These are phyloP conservation scores for Ophiocordyceps sinensis DNA, from an alignment of 2,329 filamentous ascomycete species.

Conservation along the genomic window DNA sequence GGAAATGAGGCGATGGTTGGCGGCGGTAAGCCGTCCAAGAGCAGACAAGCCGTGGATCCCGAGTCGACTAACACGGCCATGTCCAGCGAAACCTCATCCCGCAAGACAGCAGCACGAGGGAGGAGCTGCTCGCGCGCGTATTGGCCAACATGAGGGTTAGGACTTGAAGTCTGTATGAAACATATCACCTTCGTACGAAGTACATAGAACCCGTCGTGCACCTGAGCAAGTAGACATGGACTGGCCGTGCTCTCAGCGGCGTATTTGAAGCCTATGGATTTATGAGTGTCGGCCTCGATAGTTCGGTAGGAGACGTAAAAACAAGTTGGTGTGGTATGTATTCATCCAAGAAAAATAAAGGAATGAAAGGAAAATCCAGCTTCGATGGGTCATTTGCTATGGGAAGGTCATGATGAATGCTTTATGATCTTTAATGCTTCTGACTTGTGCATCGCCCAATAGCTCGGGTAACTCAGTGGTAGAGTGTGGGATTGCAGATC, in stretches of 20 bases:
- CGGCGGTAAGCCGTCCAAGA: conserved; percentile 44
- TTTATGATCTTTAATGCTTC: too few species aligned
- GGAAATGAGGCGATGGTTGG: conserved; percentile 70
- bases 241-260: too few species aligned
- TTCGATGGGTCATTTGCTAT: too few species aligned
- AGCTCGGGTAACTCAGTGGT: conserved; percentile 10
- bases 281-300: too few species aligned
- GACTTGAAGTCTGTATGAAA: not conserved
- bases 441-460: not conserved
- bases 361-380: too few species aligned
- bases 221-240: too few species aligned
- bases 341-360: too few species aligned
- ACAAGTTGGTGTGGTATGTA: not conserved
- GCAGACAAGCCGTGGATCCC: not conserved
- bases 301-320: too few species aligned
- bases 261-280: too few species aligned
- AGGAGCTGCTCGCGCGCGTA: conserved; percentile 32
- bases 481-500: conserved; percentile 11
- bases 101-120: conserved; percentile 24
- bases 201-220: too few species aligned
- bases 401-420: too few species aligned
- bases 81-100: conserved; percentile 31
- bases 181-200: too few species aligned
- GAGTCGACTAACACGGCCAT: not conserved
- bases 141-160: conserved; percentile 31